Percentiles rank a stretch among this genome's conserved stretches.
Conservation (phyloP, 768 basidiomycete genomes). For the Naganishia antarctica region DNA sequence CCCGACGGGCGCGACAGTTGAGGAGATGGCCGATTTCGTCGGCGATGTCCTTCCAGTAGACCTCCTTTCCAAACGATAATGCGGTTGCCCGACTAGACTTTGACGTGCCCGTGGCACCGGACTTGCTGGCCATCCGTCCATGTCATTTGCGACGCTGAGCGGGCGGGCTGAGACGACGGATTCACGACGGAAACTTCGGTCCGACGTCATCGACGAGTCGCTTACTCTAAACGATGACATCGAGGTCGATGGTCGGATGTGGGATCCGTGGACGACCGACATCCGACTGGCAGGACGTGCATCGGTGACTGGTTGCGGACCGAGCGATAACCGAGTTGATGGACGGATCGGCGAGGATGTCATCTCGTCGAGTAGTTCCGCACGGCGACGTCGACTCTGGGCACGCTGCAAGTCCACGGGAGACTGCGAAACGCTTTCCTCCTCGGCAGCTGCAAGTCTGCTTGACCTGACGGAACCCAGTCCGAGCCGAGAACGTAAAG, state of each 20-base stretch:
- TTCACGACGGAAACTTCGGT: background rate
- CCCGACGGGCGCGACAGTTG: background rate
- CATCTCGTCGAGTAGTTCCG: slow-evolving; percentile 4
- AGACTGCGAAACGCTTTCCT: background rate
- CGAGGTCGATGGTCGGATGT: slow-evolving; percentile 8
- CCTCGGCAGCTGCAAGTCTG: background rate
- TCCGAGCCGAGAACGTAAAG: background rate
- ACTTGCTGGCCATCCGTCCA: background rate
- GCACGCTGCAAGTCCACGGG: slow-evolving; percentile 7
- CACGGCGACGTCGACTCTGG: slow-evolving; percentile 1
- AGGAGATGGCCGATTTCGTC: background rate
- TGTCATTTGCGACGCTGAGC: no score
- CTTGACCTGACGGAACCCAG: background rate
- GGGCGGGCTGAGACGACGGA: background rate
- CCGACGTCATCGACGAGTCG: background rate
- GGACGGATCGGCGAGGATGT: background rate
- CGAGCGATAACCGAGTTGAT: slow-evolving; percentile 1
- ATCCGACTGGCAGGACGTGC: slow-evolving; percentile 1
- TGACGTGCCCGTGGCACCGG: background rate
- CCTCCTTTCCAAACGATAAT: background rate
- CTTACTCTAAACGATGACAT: slow-evolving; percentile 9
- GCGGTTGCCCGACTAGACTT: background rate
- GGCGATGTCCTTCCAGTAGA: slow-evolving; percentile 3
- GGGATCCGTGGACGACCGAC: background rate
- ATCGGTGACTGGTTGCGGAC: background rate